Base-by-base conservation (phyloP, 2,329 filamentous ascomycete genomes). In the Penicillium sp. region DNA sequence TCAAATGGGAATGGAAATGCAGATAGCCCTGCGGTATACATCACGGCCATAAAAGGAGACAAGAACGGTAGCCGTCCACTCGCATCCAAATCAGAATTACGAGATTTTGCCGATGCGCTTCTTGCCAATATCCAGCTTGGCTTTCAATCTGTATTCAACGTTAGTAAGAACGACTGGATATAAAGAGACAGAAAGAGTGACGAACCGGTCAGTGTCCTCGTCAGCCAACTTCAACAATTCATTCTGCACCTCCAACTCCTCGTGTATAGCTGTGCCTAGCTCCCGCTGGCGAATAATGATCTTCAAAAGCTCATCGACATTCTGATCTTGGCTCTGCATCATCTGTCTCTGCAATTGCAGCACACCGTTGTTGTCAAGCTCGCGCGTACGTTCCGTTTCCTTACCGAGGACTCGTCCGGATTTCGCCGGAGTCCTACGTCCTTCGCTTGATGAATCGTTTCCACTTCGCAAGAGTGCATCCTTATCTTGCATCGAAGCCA, bases 301-400 rank as follows among this genome's bases (percentile, higher is more conserved):
- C 58, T 81, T 82, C 42, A 80, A 76, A 58, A 87, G 61, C 57
- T 82, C 79, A 41, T 83, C 74, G 4, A 86, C 76, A 63, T 82
- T 81, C 60, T 80, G 70, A 55, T 86, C 84, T 62, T 87, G 84
- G 45, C 84, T 80, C 42, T 76, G 65, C 71, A 87, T 85, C 51
- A 84, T 79, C 61, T 85, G 81, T 59, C 79, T 76, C 69, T 86
- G 84, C 54, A 86, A 64, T 67, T 85, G 83, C 59, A 87, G 57
- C 13, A 87, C 81, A 0, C 84, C 84, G n/a, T 79, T 71, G 56
- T 87, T 86, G 65, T 86, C 84, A 56, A 86, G 64, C 60, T 85
- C 82, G 12, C 84, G 72, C 9, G 84, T 86, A 36, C 79, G 75
- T 56, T 83, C 80, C 0, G 84, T 87, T 70, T 87, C 84, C 44